Evolutionary conservation across 164 flowering plant species (phyloP), one percentile per base, ranked within the genome.

Genomic region (Santalum album): DNA sequence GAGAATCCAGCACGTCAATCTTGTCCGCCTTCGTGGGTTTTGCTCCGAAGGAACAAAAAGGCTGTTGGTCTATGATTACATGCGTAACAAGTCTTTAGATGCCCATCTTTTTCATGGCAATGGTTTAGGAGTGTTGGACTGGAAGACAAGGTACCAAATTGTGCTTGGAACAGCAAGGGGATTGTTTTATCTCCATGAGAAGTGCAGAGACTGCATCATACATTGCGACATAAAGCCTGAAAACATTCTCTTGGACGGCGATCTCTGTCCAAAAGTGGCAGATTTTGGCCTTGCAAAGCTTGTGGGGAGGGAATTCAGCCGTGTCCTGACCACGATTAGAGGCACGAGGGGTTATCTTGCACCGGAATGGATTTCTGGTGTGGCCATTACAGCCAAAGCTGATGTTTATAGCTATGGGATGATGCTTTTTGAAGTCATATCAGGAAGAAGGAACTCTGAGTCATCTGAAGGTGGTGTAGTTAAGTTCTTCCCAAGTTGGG

Each of bases 271-370:
- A 4, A 80, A 69, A 50, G 75, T 77, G 16, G 77, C 85, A 17
- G 85, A 80, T 61, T 80, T 80, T 35, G 80, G 85, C 21, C 70
- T 77, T n/a, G 85, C 78, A 25, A 80, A 80, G 74, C 76, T 80
- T 21, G 24, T 73, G 1, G 77, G 80, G 16, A 57, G 69, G 15
- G 85, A 77, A 2, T 77, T 80, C 43, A 75, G 82, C 59, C 60
- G 72, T 25, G 80, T 75, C n/a, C 49, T 75, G 21, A 80, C 82
- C 1, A 77, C 85, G 38, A 69, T 77, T 68, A 69, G 82, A 68
- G 85, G 85, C 34, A 80, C 85, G 0, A 67, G 73, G 53, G 80
- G 85, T 21, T 77, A 77, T 49, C 75, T 80, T 1, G 82, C 82
- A 25, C 82, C 78, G n/a, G 85, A 80, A 29, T 77, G 82, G 82